These are phyloP conservation scores for Hura crepitans DNA, from an alignment of 441 rosid genomes.

Conservation along the genomic window DNA sequence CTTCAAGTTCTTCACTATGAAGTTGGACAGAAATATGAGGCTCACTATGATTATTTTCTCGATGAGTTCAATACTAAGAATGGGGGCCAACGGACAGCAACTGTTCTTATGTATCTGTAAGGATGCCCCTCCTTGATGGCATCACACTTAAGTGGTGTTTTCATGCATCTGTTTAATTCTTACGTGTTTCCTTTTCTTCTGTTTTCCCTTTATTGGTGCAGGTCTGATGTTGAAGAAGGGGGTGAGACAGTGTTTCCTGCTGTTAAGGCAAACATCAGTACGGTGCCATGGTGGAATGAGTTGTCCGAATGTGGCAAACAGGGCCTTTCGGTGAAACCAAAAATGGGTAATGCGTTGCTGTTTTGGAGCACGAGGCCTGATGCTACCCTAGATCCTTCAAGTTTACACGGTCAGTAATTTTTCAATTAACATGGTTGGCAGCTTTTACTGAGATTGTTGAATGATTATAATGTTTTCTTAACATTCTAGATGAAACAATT, in stretches of 20 bases:
- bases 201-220: constrained; percentile 26
- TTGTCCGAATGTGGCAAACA: constrained; percentile 74
- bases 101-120: constrained; percentile 98
- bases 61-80: constrained; percentile 75
- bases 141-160: not conserved
- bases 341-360: constrained; percentile 81
- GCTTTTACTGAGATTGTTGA: not conserved
- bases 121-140: constrained; percentile 18
- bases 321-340: constrained; percentile 82
- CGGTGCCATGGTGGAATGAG: constrained; percentile 84
- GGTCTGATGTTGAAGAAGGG: constrained; percentile 97
- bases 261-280: constrained; percentile 57
- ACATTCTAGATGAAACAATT: not conserved
- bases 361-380: constrained; percentile 96
- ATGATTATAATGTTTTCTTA: not conserved
- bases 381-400: constrained; percentile 72
- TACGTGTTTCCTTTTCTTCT: not conserved
- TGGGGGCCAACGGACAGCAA: constrained; percentile 93
- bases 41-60: constrained; percentile 83
- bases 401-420: constrained; percentile 70
- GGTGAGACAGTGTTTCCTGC: constrained; percentile 91
- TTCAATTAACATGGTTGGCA: not conserved
- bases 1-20: constrained; percentile 89
- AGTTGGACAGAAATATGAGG: constrained; percentile 84
- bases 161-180: not conserved